Evolutionary conservation across 352 stramenopile genomes (phyloP).

Genomic region (Peronospora tabacina): DNA sequence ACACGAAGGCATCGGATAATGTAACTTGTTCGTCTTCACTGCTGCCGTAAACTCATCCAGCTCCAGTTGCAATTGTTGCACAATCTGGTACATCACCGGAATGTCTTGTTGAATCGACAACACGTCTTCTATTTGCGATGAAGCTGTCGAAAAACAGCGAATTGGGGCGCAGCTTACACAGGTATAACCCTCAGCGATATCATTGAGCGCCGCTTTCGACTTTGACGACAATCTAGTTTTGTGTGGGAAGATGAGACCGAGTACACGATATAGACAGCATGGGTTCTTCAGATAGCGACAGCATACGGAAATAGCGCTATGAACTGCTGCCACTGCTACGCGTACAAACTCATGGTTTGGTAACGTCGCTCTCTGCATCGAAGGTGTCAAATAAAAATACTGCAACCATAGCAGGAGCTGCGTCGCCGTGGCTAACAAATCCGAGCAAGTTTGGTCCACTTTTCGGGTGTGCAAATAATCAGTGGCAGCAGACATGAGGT

Average conservation of each 20-base stretch:
- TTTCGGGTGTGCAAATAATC: slow-evolving; percentile 46
- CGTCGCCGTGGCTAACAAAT: slow-evolving; percentile 48
- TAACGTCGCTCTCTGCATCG: slow-evolving; percentile 25
- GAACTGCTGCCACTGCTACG: slow-evolving; percentile 54
- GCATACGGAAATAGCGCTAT: slow-evolving; percentile 67
- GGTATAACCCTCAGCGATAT: slow-evolving; percentile 45
- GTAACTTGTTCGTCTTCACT: slow-evolving; percentile 61
- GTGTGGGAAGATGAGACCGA: slow-evolving; percentile 66
- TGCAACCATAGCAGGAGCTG: slow-evolving; percentile 56
- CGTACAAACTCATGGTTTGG: slow-evolving; percentile 48
- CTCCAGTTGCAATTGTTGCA: slow-evolving; percentile 48
- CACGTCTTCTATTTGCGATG: slow-evolving; percentile 4
- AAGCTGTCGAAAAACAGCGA: slow-evolving; percentile 10
- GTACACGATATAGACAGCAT: slow-evolving; percentile 60
- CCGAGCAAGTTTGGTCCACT: slow-evolving; percentile 56
- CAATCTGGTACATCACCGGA: slow-evolving; percentile 45
- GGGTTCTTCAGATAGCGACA: slow-evolving; percentile 54
- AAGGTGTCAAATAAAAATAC: slow-evolving; percentile 50
- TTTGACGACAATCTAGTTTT: slow-evolving; percentile 51
- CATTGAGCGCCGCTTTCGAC: slow-evolving; percentile 40
- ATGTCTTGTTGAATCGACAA: slow-evolving; percentile 62
- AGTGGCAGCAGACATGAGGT: slow-evolving; percentile 47
- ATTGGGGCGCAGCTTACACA: slow-evolving; percentile 42
- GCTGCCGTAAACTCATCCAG: slow-evolving; percentile 50
- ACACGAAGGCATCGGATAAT: slow-evolving; percentile 28